Base-by-base conservation (phyloP, 2,329 filamentous ascomycete genomes). In the Coleophoma crateriformis region DNA sequence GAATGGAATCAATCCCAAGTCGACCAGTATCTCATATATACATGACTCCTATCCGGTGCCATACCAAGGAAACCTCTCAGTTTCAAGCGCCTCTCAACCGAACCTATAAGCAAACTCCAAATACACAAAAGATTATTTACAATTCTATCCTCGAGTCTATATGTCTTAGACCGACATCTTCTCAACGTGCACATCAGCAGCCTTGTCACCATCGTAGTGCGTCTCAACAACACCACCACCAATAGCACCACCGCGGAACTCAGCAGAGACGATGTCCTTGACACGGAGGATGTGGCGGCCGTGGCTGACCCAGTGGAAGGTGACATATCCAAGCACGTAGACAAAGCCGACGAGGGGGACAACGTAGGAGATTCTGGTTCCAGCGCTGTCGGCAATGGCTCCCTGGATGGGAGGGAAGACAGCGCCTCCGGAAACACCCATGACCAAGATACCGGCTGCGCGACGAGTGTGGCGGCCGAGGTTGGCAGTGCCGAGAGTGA, bases 391-490 rank as follows among this genome's bases (percentile, higher is more conserved):
- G 5, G 85, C 59, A 46, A 83, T 85, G 8, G 75, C 78, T 33
- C 86, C 87, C 2, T 85, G 78, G 33, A 91, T 72, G 0, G 88
- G 84, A 1, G 88, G 88, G 7, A 91, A 85, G 33, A 80, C 77
- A 2, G 88, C 87, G 50, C 88, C 88, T 13, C 88, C 87, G 14
- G 78, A 74, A 1, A 91, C 85, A 56, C 84, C 86, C 4, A 74
- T 84, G 2, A 90, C 77, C 50, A 88, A 82, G 64, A 81, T 86
- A 4, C 86, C 86, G 2, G 82, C 84, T 1, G 87, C 88, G 52
- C 86, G 78, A 72, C 91, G 90, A 34, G 84, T 88, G 68, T 92
- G 84, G 15, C 82, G 78, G 6, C 88, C 88, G 1, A 90, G 74
- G 2, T 86, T 87, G 19, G 85, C 78, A 72, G 90, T 88, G 8